Conservation (phyloP, 1,284 basidiomycete genomes). For the Leucoagaricus sp. region DNA sequence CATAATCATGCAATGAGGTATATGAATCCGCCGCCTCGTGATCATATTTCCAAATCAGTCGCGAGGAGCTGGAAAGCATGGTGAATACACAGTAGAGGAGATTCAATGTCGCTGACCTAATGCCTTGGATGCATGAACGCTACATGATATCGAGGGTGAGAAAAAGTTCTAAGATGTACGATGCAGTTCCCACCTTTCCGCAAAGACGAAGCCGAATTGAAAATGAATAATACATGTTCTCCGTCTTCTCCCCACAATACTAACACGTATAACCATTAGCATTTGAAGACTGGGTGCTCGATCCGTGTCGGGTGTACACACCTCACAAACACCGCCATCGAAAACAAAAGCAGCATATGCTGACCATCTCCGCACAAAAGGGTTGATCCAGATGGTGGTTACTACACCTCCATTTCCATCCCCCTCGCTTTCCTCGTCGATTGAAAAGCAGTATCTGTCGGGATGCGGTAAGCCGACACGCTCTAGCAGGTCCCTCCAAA, state of each 20-base stretch:
- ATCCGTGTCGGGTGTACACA: not conserved
- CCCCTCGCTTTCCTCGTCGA: too few relatives aligned
- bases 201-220: not conserved
- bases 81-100: too few relatives aligned
- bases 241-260: not conserved
- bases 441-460: not conserved
- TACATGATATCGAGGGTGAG: not conserved
- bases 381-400: too few relatives aligned
- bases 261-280: not conserved
- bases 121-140: not conserved
- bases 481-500: conserved; percentile 47
- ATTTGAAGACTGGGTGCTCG: not conserved
- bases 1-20: too few relatives aligned
- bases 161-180: not conserved
- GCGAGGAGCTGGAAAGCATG: too few relatives aligned
- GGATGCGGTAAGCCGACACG: not conserved
- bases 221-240: not conserved
- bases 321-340: conserved; percentile 1
- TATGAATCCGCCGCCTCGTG: too few relatives aligned
- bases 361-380: not conserved
- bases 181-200: not conserved
- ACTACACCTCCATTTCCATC: too few relatives aligned
- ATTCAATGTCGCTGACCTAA: too few relatives aligned
- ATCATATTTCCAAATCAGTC: too few relatives aligned
- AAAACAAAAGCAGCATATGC: conserved; percentile 2